Evolutionary conservation across 1,284 basidiomycete genomes (phyloP).

Genomic region (Apiotrichum siamense): DNA sequence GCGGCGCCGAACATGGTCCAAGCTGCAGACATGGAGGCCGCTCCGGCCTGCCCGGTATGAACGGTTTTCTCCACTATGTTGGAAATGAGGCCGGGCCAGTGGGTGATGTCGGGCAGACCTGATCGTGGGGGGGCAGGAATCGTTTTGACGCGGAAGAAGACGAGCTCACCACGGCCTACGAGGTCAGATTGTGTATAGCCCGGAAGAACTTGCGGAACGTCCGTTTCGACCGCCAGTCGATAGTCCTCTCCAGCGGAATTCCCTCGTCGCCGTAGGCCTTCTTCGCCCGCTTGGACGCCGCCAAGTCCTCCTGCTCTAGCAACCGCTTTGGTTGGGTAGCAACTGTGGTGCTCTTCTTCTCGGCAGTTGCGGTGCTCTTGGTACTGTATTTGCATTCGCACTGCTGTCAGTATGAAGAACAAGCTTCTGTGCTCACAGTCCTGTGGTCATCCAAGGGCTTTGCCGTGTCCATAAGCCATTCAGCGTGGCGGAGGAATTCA

Average conservation of each 20-base stretch:
- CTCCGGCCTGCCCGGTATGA: slow-evolving; percentile 8
- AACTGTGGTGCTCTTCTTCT: slow-evolving; percentile 3
- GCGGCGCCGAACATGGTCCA: slow-evolving; percentile 17
- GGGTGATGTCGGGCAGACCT: slow-evolving; percentile 27
- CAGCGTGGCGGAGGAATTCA: slow-evolving; percentile 33
- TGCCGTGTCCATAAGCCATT: slow-evolving; percentile 33
- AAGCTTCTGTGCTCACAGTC: slow-evolving; percentile 7
- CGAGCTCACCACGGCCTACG: slow-evolving; percentile 35
- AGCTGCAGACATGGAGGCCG: slow-evolving; percentile 12
- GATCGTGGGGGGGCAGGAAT: slow-evolving; percentile 18
- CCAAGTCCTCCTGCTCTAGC: background rate
- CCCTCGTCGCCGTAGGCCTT: background rate
- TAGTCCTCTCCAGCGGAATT: slow-evolving; percentile 6
- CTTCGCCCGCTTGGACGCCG: background rate
- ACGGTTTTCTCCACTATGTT: slow-evolving; percentile 4
- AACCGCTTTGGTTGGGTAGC: background rate
- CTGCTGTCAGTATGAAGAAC: slow-evolving; percentile 13
- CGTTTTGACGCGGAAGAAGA: slow-evolving; percentile 32
- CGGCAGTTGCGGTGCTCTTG: background rate
- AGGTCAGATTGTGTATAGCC: background rate
- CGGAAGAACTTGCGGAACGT: slow-evolving; percentile 8
- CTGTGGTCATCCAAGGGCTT: slow-evolving; percentile 27
- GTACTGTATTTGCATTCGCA: slow-evolving; percentile 34
- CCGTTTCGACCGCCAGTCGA: slow-evolving; percentile 14
- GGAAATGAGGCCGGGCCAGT: slow-evolving; percentile 39